Percentiles rank a stretch among this genome's conserved stretches.
Conservation (phyloP, 73 alveolate genomes). For the Paramecium caudatum region DNA sequence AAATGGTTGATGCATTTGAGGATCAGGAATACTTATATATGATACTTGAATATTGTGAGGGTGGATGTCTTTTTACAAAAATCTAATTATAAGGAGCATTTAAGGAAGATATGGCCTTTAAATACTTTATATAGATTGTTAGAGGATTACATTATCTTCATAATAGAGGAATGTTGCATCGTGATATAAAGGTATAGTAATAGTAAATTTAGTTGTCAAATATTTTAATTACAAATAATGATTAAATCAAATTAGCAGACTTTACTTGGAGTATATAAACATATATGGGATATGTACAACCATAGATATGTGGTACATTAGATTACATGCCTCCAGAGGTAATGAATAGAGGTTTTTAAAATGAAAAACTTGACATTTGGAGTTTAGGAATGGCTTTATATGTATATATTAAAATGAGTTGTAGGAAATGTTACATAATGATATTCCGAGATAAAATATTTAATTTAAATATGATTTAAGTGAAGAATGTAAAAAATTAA, state of each 20-base stretch:
- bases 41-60: conserved; percentile 39
- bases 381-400: conserved; percentile 40
- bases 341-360: neutral
- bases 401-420: neutral
- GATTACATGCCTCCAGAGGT: conserved; percentile 65
- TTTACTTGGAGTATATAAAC: conserved; percentile 24
- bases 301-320: conserved; percentile 53
- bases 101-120: neutral
- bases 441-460: conserved; percentile 2
- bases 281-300: neutral
- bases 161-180: neutral
- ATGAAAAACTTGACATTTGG: conserved; percentile 61
- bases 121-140: neutral
- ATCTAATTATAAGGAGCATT: conserved; percentile 7
- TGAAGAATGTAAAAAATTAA: conserved; percentile 30
- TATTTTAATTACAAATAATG: neutral
- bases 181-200: conserved; percentile 19
- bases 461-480: neutral
- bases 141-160: conserved; percentile 30
- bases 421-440: conserved; percentile 37
- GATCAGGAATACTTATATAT: conserved; percentile 20
- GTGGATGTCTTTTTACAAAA: neutral
- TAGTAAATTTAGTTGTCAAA: neutral
- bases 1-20: conserved; percentile 42
- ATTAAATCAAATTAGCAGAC: conserved; percentile 21